These are phyloP conservation scores for Phytopythium boreale DNA, from an alignment of 352 stramenopile genomes.

Conservation along the genomic window DNA sequence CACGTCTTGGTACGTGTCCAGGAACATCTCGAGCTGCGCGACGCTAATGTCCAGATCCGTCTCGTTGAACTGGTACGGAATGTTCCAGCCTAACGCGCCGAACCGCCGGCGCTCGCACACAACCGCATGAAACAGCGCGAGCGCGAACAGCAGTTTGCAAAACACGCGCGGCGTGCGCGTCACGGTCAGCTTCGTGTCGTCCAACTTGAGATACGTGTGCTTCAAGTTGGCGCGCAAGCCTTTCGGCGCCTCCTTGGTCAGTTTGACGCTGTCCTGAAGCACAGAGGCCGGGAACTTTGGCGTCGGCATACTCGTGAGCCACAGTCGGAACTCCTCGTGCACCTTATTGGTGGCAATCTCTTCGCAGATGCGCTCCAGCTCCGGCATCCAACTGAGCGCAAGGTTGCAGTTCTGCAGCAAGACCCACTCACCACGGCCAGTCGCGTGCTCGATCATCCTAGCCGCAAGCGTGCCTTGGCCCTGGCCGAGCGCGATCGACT, in stretches of 20 bases:
- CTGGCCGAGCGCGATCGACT: constrained; percentile 92
- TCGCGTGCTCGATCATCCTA: constrained; percentile 88
- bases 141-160: constrained; percentile 93
- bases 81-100: constrained; percentile 95
- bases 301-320: constrained; percentile 90
- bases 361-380: constrained; percentile 94
- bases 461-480: constrained; percentile 90
- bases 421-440: constrained; percentile 92
- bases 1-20: constrained; percentile 85
- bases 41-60: constrained; percentile 92
- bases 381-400: constrained; percentile 93
- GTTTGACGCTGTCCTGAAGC: constrained; percentile 95
- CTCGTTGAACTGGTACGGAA: constrained; percentile 97
- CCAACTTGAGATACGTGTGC: constrained; percentile 94
- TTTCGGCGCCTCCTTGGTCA: constrained; percentile 96
- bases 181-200: constrained; percentile 78
- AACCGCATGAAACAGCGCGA: constrained; percentile 91
- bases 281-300: constrained; percentile 89
- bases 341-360: constrained; percentile 78
- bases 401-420: constrained; percentile 95
- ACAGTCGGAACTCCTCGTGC: constrained; percentile 93
- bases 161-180: constrained; percentile 89
- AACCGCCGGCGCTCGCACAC: constrained; percentile 95
- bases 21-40: constrained; percentile 83
- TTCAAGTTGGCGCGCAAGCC: constrained; percentile 92